phyloP scores from a whole-genome alignment of 164 flowering plant genomes.

The Liquidambar formosana region DNA sequence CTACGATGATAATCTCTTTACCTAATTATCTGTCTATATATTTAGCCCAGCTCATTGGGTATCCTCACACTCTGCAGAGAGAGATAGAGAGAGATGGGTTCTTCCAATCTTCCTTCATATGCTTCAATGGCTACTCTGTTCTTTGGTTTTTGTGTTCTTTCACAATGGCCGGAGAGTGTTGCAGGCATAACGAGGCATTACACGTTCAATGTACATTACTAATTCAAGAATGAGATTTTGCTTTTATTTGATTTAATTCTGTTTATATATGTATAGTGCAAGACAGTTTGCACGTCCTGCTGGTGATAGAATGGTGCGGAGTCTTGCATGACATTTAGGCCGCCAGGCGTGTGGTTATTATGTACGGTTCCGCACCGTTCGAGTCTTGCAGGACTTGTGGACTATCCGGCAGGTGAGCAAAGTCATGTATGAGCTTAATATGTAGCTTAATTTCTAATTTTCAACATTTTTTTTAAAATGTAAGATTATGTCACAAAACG shows the following conservation, averaged over 20 bases:
- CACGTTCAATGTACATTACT: conserved; percentile 37
- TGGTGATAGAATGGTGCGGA: too few species aligned
- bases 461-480: neutral
- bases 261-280: too few species aligned
- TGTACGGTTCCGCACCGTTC: too few species aligned
- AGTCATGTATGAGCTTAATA: too few species aligned
- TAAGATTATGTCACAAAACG: conserved; percentile 30
- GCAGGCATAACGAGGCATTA: conserved; percentile 35
- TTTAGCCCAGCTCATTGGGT: neutral
- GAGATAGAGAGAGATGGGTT: conserved; percentile 4
- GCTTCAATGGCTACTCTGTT: conserved; percentile 10
- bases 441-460: too few species aligned
- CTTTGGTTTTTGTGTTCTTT: neutral
- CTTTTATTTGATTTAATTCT: too few species aligned
- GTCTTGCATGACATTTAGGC: too few species aligned
- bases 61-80: neutral
- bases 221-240: too few species aligned
- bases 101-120: neutral
- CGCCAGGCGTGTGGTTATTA: too few species aligned
- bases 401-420: too few species aligned
- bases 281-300: too few species aligned
- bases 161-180: conserved; percentile 12
- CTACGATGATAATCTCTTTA: neutral
- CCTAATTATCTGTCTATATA: conserved; percentile 10
- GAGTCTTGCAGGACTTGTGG: too few species aligned